A percentile compares a stretch with the other conserved stretches of the same genome.
Conservation (phyloP, 2,329 filamentous ascomycete genomes). For the Talaromyces funiculosus region DNA sequence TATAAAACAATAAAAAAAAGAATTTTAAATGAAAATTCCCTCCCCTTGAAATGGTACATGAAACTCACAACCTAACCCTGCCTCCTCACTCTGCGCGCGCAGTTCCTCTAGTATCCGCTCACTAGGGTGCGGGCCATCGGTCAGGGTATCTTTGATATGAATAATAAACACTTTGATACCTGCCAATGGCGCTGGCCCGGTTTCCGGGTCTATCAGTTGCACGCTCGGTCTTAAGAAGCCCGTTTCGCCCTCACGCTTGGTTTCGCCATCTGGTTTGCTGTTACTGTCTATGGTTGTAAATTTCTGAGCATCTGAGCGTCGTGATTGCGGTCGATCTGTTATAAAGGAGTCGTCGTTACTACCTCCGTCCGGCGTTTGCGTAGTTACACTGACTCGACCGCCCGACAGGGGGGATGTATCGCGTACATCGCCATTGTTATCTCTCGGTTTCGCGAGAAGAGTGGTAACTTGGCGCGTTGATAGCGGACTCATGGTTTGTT, state of each 20-base stretch:
- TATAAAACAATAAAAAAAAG: neutral
- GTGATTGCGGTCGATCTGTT: neutral
- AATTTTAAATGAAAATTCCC: slow-evolving; percentile 32
- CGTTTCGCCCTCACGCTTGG: neutral
- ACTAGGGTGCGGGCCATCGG: slow-evolving; percentile 60
- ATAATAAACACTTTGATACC: slow-evolving; percentile 82
- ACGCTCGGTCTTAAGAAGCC: neutral
- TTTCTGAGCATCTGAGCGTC: neutral
- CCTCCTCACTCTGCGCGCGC: slow-evolving; percentile 57
- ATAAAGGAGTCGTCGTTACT: neutral
- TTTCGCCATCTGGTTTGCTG: neutral
- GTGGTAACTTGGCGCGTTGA: slow-evolving; percentile 20
- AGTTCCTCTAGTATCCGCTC: slow-evolving; percentile 68
- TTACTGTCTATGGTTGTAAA: neutral
- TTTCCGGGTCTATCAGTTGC: neutral
- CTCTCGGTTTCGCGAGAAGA: neutral
- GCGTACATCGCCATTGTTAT: neutral
- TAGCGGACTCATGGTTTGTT: slow-evolving; percentile 24
- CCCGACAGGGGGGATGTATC: neutral
- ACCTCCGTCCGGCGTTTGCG: neutral
- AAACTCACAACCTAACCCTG: slow-evolving; percentile 72
- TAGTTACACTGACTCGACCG: neutral
- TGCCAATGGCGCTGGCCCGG: slow-evolving; percentile 48
- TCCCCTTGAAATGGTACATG: slow-evolving; percentile 64
- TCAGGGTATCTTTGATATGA: slow-evolving; percentile 82